Evolutionary conservation across 768 basidiomycete genomes (phyloP).

Genomic region (Clitopilus hobsonii): DNA sequence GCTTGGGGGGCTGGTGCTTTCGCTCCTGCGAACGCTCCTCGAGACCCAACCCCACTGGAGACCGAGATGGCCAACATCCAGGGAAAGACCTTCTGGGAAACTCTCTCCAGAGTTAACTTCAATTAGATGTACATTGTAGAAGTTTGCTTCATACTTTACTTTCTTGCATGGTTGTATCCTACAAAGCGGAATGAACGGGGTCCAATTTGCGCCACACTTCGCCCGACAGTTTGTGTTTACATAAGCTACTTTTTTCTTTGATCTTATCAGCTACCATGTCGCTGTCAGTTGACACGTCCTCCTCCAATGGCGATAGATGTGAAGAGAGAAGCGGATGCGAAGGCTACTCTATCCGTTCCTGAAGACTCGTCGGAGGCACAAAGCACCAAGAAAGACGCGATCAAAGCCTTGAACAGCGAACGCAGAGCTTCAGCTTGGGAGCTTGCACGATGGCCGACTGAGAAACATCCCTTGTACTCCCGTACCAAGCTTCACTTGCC

Average conservation of each 20-base stretch:
- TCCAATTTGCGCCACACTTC: not conserved
- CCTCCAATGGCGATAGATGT: not conserved
- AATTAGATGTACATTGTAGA: not conserved
- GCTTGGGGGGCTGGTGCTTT: slow-evolving; percentile 69
- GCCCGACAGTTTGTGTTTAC: not conserved
- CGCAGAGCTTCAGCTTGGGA: slow-evolving; percentile 33
- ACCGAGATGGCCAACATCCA: slow-evolving; percentile 46
- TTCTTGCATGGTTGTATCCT: too few relatives aligned
- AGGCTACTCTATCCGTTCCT: slow-evolving; percentile 11
- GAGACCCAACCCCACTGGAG: slow-evolving; percentile 47
- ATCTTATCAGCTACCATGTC: not conserved
- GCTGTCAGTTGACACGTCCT: not conserved
- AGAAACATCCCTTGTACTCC: slow-evolving; percentile 23
- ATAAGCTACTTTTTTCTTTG: not conserved
- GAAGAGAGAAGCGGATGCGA: slow-evolving; percentile 1
- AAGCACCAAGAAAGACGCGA: slow-evolving; percentile 19
- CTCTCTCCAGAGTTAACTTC: slow-evolving; percentile 33
- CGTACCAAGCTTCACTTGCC: slow-evolving; percentile 33
- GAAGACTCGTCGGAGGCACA: slow-evolving; percentile 15
- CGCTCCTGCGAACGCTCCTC: slow-evolving; percentile 39
- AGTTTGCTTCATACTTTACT: too few relatives aligned
- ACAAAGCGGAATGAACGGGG: too few relatives aligned
- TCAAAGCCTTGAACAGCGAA: slow-evolving; percentile 22
- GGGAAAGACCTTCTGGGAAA: slow-evolving; percentile 47
- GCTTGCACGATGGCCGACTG: slow-evolving; percentile 34